phyloP scores from a whole-genome alignment of 495 filamentous ascomycete species.

The Hypomontagnella submonticulosa region DNA sequence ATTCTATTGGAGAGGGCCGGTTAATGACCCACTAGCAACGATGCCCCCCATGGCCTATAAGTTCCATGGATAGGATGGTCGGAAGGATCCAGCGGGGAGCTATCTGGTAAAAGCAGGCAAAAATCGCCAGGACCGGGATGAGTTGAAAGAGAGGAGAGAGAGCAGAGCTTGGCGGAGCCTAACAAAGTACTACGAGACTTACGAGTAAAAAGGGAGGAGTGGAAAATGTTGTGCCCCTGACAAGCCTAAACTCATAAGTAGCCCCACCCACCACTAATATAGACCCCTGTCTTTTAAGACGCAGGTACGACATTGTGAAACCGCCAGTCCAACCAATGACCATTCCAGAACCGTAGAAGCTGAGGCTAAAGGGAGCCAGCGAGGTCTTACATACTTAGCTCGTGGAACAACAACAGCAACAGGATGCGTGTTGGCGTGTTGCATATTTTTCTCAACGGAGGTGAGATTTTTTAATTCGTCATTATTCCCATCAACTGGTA shows the following conservation, averaged over 20 bases:
- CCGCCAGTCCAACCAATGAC: constrained; percentile 39
- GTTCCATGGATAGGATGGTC: constrained; percentile 7
- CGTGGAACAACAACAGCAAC: constrained; percentile 24
- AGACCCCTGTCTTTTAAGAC: constrained; percentile 44
- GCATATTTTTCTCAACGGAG: constrained; percentile 25
- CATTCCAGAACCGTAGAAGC: constrained; percentile 10
- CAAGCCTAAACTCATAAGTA: constrained; percentile 25
- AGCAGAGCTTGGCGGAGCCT: constrained; percentile 10
- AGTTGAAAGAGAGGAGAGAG: constrained; percentile 30
- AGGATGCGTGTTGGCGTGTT: constrained; percentile 4
- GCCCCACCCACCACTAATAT: constrained; percentile 42
- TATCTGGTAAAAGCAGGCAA: constrained; percentile 40
- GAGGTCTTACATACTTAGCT: constrained; percentile 23
- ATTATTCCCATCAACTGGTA: background rate
- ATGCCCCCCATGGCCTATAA: constrained; percentile 10
- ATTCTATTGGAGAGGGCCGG: constrained; percentile 37
- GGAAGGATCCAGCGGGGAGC: constrained; percentile 22
- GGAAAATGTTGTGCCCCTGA: constrained; percentile 1
- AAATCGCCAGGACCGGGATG: constrained; percentile 30
- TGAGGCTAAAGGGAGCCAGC: constrained; percentile 21
- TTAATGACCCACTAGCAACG: constrained; percentile 33
- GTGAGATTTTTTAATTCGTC: constrained; percentile 1
- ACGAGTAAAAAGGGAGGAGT: background rate
- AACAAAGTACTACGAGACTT: background rate
- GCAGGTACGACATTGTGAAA: constrained; percentile 53